Evolutionary conservation across 345 rosid species (phyloP).

Genomic region (Populus euphratica): DNA sequence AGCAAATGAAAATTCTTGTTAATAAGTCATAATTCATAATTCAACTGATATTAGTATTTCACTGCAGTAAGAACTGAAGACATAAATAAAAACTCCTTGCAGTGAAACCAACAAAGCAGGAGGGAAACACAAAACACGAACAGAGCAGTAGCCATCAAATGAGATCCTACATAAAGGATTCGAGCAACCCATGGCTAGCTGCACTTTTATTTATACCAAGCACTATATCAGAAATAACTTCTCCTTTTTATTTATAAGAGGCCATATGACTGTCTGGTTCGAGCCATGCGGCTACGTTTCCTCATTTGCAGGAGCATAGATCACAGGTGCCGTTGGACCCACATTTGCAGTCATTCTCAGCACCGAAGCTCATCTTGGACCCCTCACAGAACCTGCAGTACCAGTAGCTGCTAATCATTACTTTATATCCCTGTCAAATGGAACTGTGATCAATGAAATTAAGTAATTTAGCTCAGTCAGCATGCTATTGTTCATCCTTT

Average conservation of each 20-base stretch:
- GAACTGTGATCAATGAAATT: neutral
- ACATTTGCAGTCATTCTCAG: conserved; percentile 61
- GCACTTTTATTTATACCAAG: neutral
- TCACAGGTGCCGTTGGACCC: conserved; percentile 69
- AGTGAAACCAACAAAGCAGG: neutral
- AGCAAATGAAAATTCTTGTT: no score
- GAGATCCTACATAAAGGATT: neutral
- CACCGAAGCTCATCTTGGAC: conserved; percentile 34
- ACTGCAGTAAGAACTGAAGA: neutral
- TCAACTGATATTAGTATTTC: no score
- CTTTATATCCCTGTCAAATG: neutral
- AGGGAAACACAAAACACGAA: neutral
- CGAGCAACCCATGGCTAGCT: neutral
- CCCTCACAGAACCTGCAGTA: conserved; percentile 30
- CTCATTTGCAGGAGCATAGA: conserved; percentile 41
- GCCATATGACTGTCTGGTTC: neutral
- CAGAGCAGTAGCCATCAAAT: neutral
- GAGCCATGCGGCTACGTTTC: neutral
- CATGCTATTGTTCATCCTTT: no score
- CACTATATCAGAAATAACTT: neutral
- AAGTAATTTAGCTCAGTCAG: neutral
- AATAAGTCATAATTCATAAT: no score
- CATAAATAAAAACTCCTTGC: neutral
- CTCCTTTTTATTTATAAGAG: neutral
- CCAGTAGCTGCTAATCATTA: neutral